Evolutionary conservation across 164 flowering plant species (phyloP), one percentile per base, ranked within the genome.

Genomic region (Tetracentron sinense): DNA sequence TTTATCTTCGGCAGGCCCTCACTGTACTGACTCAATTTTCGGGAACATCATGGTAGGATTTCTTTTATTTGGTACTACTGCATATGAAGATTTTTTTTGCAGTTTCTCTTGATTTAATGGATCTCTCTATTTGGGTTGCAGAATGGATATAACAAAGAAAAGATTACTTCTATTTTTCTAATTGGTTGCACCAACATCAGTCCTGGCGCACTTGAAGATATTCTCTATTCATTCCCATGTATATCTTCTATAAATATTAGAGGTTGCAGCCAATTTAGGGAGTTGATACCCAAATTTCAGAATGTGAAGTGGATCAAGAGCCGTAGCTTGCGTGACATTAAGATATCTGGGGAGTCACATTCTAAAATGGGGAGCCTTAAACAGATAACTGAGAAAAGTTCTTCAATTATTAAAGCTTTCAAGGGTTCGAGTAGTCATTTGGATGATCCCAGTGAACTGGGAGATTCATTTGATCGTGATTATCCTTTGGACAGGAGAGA

Each of bases 231-330:
- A 22, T 84, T 84, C 66, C 87, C 94, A 51, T 73, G 55, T 61
- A 55, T 92, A 62, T 79, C 84, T 56, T 74, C 69, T 47, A 35
- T 95, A 60, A 92, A 92, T 73, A 73, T 89, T 52, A 81, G 97
- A 79, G 94, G 94, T 35, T 92, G 99, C 78, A 70, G 72, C 66
- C 97, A 92, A 69, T 78, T 95, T 56, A 77, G 67, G 33, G 96
- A 88, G 59, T 64, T 90, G 79, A 70, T 63, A 7, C 30, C 21
- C 21, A 81, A 75, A 42, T 87, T 77, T 74, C 83, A 85, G 49
- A 75, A 78, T 74, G 52, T 92, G 28, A 85, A 75, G 46, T 88
- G 99, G 99, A 63, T 83, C 50, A 82, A 70, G 69, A 76, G 70
- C 60, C 81, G 69, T 56, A 55, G 53, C 59, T 63, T 56, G 31